Base-by-base conservation (phyloP, 768 basidiomycete genomes). In the Sutorius australiensis region DNA sequence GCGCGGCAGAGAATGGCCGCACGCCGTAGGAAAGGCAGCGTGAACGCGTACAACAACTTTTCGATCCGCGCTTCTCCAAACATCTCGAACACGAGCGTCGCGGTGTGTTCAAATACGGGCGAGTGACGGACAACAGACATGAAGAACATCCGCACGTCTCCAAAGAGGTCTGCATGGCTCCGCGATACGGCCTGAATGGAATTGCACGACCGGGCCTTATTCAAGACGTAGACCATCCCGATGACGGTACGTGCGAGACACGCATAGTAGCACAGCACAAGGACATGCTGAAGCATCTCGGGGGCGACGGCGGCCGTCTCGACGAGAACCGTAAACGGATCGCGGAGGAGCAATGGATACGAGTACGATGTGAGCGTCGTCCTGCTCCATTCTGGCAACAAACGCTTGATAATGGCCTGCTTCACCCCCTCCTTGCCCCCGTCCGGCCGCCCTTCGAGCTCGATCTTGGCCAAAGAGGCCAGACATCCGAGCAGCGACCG, bases 261-360 rank as follows among this genome's bases (percentile, higher is more conserved):
- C 5, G 92, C 91, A 64, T 97, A 98, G 70, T 95, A 98, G 1
- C 87, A 81, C 60, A 98, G 78, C 36, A 90, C 77, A n/a, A 93
- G 79, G 41, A 95, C 87, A 60, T 97, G 89, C 31, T 87, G 83
- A 27, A 99, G 79, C 65, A 93, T 87, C 56, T 94, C 90, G 0
- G 93, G 95, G 0, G 88, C 85, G 41, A 97, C 85, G 2, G 90
- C 88, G 0, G 95, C 94, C 0, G 88, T 84, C 72, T 99, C 95
- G 24, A 95, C 78, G 19, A 99, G 78, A 36, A 95, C 80, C 3
- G 89, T 87, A 61, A 98, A 86, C 0, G 97, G 95, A 66, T 97
- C 92, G 17, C 95, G 81, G 3, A 92, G 81, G 13, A 98, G 82
- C 0, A 98, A 73, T 1, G 95, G 94, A 50, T 86, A 87, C 0